Conservation (phyloP, 2,329 filamentous ascomycete species). For the Xylariaceae sp. region DNA sequence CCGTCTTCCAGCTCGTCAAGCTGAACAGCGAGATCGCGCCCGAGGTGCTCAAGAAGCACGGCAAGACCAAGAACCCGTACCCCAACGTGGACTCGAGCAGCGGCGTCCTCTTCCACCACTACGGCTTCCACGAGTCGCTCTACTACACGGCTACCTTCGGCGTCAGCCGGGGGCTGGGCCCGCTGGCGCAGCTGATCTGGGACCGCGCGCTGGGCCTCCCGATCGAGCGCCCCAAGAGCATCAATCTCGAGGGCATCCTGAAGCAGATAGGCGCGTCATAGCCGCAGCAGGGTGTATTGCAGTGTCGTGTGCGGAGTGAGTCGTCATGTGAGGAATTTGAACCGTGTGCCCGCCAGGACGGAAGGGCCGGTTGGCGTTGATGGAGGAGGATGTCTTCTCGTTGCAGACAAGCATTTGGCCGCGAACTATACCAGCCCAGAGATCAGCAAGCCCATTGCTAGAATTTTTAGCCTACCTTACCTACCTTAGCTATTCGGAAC, state of each 20-base stretch:
- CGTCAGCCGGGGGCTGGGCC: constrained; percentile 67
- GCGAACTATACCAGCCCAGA: too few species aligned
- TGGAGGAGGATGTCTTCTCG: too few species aligned
- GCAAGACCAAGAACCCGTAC: constrained; percentile 97
- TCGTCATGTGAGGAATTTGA: too few species aligned
- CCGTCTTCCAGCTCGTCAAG: constrained; percentile 90
- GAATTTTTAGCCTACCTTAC: too few species aligned
- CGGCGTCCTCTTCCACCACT: constrained; percentile 95
- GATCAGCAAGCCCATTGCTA: too few species aligned
- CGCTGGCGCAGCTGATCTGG: constrained; percentile 92
- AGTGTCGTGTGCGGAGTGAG: too few species aligned
- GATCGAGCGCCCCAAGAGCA: constrained; percentile 97
- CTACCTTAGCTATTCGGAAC: too few species aligned
- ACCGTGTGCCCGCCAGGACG: too few species aligned
- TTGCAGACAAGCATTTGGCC: too few species aligned
- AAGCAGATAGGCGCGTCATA: constrained; percentile 46
- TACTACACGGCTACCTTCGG: constrained; percentile 80
- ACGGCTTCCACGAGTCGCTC: constrained; percentile 92
- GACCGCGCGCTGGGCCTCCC: constrained; percentile 87
- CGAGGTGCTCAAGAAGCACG: constrained; percentile 83
- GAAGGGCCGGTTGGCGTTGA: too few species aligned
- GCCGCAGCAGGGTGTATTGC: too few species aligned
- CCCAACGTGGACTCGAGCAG: constrained; percentile 94
- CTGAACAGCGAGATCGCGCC: constrained; percentile 90
- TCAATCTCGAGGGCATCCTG: constrained; percentile 81